These are phyloP conservation scores for Hondaea fermentalgiana DNA, from an alignment of 108 stramenopile genomes.

Conservation along the genomic window DNA sequence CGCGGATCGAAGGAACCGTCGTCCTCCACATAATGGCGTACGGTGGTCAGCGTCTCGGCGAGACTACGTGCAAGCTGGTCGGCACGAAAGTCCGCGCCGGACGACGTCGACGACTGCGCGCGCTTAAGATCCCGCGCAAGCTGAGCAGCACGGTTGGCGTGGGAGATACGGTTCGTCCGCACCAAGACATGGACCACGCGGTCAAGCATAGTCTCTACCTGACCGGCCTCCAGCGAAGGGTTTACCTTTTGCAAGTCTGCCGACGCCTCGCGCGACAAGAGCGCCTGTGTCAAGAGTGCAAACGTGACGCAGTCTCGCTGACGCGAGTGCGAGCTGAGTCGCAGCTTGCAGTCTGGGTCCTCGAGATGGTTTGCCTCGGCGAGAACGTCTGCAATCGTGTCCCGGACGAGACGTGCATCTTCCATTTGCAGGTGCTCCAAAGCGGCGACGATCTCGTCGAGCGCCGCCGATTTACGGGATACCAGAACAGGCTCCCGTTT, in stretches of 20 bases:
- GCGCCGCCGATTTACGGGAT: not conserved
- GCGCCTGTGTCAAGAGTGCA: not conserved
- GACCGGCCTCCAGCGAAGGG: not conserved
- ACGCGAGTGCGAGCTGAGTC: not conserved
- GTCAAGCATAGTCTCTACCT: not conserved
- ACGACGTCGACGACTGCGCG: not conserved
- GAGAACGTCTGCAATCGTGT: not conserved
- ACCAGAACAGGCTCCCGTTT: not conserved
- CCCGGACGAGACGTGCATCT: not conserved
- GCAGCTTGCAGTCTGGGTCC: not conserved
- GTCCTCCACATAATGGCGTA: not conserved
- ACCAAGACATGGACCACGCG: not conserved
- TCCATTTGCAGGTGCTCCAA: not conserved
- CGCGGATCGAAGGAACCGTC: constrained; percentile 68
- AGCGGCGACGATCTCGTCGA: not conserved
- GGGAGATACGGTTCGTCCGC: not conserved
- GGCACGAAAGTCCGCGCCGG: not conserved
- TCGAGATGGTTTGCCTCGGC: not conserved
- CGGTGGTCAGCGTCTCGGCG: not conserved
- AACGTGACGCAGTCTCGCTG: not conserved
- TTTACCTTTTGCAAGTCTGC: not conserved
- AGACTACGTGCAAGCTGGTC: not conserved
- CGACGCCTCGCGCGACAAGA: not conserved
- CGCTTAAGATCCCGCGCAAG: not conserved
- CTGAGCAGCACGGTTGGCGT: not conserved